phyloP scores from a whole-genome alignment of 176 grass and related monocot species.

The Chloris gayana region DNA sequence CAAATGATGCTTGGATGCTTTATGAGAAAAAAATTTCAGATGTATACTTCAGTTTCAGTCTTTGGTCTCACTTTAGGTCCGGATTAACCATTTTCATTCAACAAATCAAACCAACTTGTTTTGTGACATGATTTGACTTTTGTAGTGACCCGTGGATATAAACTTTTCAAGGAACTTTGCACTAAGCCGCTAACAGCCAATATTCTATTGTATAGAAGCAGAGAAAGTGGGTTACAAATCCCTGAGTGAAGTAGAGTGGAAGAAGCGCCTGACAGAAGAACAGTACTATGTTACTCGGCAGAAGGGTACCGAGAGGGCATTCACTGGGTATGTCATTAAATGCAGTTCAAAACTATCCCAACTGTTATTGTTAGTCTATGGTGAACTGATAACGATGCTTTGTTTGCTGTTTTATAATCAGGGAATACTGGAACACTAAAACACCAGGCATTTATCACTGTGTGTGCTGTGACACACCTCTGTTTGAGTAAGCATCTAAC shows the following conservation, averaged over 20 bases:
- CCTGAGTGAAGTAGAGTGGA: constrained; percentile 77
- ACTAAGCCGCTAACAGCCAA: background rate
- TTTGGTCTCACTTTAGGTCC: background rate
- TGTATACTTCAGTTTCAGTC: background rate
- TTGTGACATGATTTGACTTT: background rate
- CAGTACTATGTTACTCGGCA: constrained; percentile 75
- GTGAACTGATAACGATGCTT: background rate
- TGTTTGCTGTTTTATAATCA: background rate
- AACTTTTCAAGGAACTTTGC: background rate
- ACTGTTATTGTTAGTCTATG: background rate
- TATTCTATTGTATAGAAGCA: constrained; percentile 29
- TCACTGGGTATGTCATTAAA: constrained; percentile 65
- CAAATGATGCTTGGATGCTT: background rate
- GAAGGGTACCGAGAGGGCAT: constrained; percentile 91
- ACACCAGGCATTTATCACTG: background rate
- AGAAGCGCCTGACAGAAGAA: constrained; percentile 65
- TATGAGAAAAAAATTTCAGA: background rate
- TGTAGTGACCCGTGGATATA: background rate
- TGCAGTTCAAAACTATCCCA: background rate
- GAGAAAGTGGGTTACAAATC: constrained; percentile 42
- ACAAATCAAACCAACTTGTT: background rate
- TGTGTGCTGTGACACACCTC: background rate
- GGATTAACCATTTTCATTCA: background rate
- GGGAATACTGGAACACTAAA: constrained; percentile 1
- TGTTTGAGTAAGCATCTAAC: background rate